Percentiles rank a stretch among this genome's conserved stretches.
Evolutionary conservation across 2,329 filamentous ascomycete genomes (phyloP).

Genomic region (Lachnellula arida): DNA sequence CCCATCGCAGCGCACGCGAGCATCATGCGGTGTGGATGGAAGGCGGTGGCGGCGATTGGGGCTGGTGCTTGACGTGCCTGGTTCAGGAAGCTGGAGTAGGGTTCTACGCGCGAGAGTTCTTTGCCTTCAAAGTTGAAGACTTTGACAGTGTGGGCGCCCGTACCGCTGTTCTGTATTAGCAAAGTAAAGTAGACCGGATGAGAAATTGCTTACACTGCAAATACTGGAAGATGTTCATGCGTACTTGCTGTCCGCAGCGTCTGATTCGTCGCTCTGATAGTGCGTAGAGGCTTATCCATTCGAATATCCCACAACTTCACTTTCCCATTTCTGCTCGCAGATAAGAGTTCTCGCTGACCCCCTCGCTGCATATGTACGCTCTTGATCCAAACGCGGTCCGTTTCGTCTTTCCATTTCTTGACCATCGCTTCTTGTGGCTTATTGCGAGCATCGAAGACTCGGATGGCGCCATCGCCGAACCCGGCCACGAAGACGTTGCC

Average conservation of each 20-base stretch:
- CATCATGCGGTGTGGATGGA: slow-evolving; percentile 92
- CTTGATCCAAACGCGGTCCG: slow-evolving; percentile 82
- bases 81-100: slow-evolving; percentile 82
- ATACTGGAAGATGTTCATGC: slow-evolving; percentile 94
- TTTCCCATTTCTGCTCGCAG: slow-evolving; percentile 86
- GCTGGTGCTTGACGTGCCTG: slow-evolving; percentile 69
- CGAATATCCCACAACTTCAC: slow-evolving; percentile 96
- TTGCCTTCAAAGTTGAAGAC: slow-evolving; percentile 84
- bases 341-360: slow-evolving; percentile 84
- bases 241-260: slow-evolving; percentile 82
- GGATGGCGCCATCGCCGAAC: slow-evolving; percentile 90
- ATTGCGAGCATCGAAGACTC: slow-evolving; percentile 87
- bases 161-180: slow-evolving; percentile 57
- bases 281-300: slow-evolving; percentile 71
- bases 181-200: background rate
- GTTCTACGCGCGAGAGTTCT: slow-evolving; percentile 78
- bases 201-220: slow-evolving; percentile 70
- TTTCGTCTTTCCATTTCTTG: slow-evolving; percentile 91
- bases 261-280: slow-evolving; percentile 69
- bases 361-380: slow-evolving; percentile 96
- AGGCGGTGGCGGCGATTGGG: slow-evolving; percentile 76
- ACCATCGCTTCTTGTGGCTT: slow-evolving; percentile 88
- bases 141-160: slow-evolving; percentile 81
- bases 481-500: slow-evolving; percentile 94
- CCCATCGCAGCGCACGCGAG: slow-evolving; percentile 82